Conservation (phyloP, 1,284 basidiomycete genomes). For the Puccinia sorghi region DNA sequence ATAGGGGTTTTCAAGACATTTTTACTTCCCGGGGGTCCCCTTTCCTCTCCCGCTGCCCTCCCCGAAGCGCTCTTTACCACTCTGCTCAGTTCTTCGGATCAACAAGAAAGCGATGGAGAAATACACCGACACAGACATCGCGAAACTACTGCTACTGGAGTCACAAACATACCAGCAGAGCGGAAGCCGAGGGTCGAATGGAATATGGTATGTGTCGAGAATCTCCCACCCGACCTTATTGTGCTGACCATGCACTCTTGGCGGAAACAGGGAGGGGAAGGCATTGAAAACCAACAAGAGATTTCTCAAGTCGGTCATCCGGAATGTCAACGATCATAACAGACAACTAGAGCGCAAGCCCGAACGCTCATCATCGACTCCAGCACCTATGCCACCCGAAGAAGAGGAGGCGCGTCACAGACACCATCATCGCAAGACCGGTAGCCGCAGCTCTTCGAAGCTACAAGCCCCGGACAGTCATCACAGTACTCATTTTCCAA, state of each 20-base stretch:
- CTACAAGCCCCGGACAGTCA: background rate
- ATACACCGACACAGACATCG: constrained; percentile 27
- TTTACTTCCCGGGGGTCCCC: too few relatives aligned
- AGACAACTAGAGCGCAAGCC: constrained; percentile 50
- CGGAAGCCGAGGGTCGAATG: background rate
- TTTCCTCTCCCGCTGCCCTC: too few relatives aligned
- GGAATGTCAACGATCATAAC: constrained; percentile 55
- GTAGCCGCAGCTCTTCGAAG: background rate
- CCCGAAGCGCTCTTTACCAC: too few relatives aligned
- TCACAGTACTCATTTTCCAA: background rate
- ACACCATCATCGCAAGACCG: background rate
- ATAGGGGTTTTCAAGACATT: too few relatives aligned
- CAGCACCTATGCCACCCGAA: background rate
- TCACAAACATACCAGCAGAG: constrained; percentile 2
- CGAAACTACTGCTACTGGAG: constrained; percentile 14
- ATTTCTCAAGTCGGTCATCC: constrained; percentile 53
- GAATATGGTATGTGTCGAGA: too few relatives aligned
- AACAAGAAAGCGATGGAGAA: too few relatives aligned
- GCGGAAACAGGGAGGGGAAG: background rate
- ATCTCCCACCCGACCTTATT: background rate
- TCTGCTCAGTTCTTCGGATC: too few relatives aligned
- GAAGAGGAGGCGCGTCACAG: background rate
- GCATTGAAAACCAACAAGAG: constrained; percentile 53
- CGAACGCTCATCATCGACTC: constrained; percentile 18
- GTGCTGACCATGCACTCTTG: too few relatives aligned